Conservation (phyloP, 2,329 filamentous ascomycete genomes). For the Ophiostoma quercus region DNA sequence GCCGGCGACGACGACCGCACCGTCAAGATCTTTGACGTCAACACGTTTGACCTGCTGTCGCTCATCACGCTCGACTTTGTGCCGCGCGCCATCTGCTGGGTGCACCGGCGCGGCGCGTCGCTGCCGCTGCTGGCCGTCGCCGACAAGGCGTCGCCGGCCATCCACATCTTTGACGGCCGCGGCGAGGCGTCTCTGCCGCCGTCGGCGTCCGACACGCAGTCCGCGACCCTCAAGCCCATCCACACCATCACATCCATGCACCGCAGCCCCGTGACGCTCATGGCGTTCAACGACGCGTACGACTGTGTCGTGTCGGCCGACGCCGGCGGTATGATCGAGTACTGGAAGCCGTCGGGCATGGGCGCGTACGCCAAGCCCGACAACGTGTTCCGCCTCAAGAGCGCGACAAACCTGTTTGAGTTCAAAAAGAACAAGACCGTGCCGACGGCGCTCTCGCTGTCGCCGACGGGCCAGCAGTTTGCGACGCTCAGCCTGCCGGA, state of each 20-base stretch:
- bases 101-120: conserved; percentile 82
- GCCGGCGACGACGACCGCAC: conserved; percentile 54
- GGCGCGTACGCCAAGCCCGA: conserved; percentile 75
- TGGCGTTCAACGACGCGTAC: conserved; percentile 82
- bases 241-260: conserved; percentile 78
- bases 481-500: conserved; percentile 89
- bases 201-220: conserved; percentile 7
- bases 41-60: conserved; percentile 81
- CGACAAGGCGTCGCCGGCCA: conserved; percentile 63
- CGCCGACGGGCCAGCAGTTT: conserved; percentile 79
- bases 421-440: conserved; percentile 93
- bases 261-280: conserved; percentile 70
- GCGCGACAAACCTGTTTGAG: conserved; percentile 87
- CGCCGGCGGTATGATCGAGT: conserved; percentile 89
- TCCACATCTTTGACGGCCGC: conserved; percentile 83
- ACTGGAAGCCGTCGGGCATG: conserved; percentile 75
- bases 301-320: conserved; percentile 91
- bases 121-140: conserved; percentile 81
- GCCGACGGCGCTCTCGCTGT: conserved; percentile 76
- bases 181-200: conserved; percentile 59
- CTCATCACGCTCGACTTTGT: conserved; percentile 73
- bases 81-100: conserved; percentile 83
- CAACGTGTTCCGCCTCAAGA: conserved; percentile 88
- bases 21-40: conserved; percentile 74
- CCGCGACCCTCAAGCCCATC: conserved; percentile 50